phyloP scores from a whole-genome alignment of 148 eudicot species.

The Diospyros lotus region DNA sequence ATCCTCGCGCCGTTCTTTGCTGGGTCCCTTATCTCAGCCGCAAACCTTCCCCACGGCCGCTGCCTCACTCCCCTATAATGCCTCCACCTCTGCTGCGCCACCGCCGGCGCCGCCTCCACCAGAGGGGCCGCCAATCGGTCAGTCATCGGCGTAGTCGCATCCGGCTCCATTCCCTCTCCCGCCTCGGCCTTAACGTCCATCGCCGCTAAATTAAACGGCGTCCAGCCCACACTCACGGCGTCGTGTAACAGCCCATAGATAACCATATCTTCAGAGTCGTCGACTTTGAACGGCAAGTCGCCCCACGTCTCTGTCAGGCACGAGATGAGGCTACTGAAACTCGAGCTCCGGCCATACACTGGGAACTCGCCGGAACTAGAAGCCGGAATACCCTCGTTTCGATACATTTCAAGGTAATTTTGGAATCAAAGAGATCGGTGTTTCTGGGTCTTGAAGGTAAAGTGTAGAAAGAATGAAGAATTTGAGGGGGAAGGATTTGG shows the following conservation, averaged over 20 bases:
- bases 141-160: neutral
- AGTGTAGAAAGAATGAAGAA: neutral
- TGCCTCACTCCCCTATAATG: conserved; percentile 54
- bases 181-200: conserved; percentile 33
- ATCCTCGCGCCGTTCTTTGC: conserved; percentile 61
- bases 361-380: conserved; percentile 11
- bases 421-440: neutral
- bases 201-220: conserved; percentile 28
- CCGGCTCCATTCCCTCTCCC: conserved; percentile 5
- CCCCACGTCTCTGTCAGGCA: conserved; percentile 51
- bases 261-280: conserved; percentile 44
- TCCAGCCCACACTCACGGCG: conserved; percentile 42
- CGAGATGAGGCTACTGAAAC: conserved; percentile 32
- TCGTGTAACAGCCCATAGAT: conserved; percentile 40
- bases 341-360: conserved; percentile 30
- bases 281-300: conserved; percentile 44
- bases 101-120: conserved; percentile 2
- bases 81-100: conserved; percentile 25
- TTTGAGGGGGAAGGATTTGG: neutral
- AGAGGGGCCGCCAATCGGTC: conserved; percentile 1
- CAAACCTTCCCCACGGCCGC: conserved; percentile 64
- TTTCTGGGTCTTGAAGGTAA: neutral
- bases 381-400: conserved; percentile 8
- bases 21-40: conserved; percentile 61
- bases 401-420: neutral